Evolutionary conservation across 441 rosid genomes (phyloP), one percentile per base, ranked within the genome.

Genomic region (Populus hybrid): DNA sequence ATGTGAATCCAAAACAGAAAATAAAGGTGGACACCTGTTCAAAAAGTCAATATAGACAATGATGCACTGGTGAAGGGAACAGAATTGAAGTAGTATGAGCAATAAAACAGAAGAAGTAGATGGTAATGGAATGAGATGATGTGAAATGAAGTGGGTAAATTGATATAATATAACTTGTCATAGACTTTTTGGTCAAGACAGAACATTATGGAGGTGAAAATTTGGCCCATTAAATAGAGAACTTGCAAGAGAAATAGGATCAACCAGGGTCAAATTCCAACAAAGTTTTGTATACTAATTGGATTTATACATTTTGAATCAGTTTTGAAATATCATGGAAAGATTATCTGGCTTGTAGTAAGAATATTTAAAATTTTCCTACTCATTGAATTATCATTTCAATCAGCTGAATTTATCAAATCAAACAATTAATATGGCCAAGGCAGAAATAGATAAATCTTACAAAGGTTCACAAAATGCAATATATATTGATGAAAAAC

Each of bases 401-500:
- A 65, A 53, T 53, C 32, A 79, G 75, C 30, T 24, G 76, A 65
- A 73, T 19, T n/a, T 67, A 42, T 3, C 34, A n/a, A 34, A 34
- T 34, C 38, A 75, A 19, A 61, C 53, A 35, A 42, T 30, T 28
- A 24, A 21, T n/a, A 76, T 64, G 11, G 18, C 10, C 68, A 79
- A 61, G n/a, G 19, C 59, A 78, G 57, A 36, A 53, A 72, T 42
- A 74, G 71, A 63, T 16, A n/a, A 65, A 68, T 26, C n/a, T 23
- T 9, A 63, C 59, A n/a, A 18, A 28, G 50, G 7, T 79, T 71
- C 19, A 69, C 42, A 19, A 67, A 57, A 30, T 64, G 34, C 75
- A 68, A 24, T 36, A n/a, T 21, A 59, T 16, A 69, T 34, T 40
- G 10, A 71, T 71, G 23, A n/a, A 77, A 66, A 82, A 79, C 86